Evolutionary conservation across 768 basidiomycete species (phyloP), one percentile per base, ranked within the genome.

Genomic region (Hydnomerulius pinastri): DNA sequence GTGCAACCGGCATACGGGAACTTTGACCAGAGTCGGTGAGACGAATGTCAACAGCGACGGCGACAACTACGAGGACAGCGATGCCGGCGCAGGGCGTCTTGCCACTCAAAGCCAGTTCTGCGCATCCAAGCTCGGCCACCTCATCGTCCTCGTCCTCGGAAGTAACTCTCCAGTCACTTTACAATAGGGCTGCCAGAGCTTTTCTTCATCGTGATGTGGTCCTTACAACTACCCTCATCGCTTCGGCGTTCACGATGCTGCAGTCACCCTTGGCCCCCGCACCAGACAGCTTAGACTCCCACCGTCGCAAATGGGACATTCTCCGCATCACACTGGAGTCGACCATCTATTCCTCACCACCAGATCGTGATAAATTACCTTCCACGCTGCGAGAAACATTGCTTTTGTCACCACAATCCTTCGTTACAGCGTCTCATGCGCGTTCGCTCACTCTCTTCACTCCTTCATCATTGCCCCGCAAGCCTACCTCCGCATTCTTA

Each of bases 221-320:
- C n/a, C 76, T 87, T 35, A 85, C 90, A 0, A 70, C 85, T 48
- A 77, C 82, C 3, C 74, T 92, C 28, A 63, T 92, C 23, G 72
- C 78, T 36, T 81, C 87, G 7, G 90, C 89, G 0, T 90, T 91
- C 64, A 62, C 79, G 8, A 67, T 88, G 27, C 60, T 93, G 54
- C 75, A 63, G 13, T 72, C 74, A 3, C 81, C 72, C 5, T 58
- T 65, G 11, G 46, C 51, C 6, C 64, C 58, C 6, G 48, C 47
- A 0, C 56, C 60, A 35, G 83, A 83, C 51, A 40, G 58, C 3
- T 73, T 82, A 4, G 73, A 77, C 48, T 70, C 77, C 18, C 71
- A 75, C 41, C 81, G 90, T 15, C 76, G 84, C 48, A 92, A 91
- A 71, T 93, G 91, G 91, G 90, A 93, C 60, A 82, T 93, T 48